Base-by-base conservation (phyloP, 148 eudicot species). In the Chenopodium suecicum region DNA sequence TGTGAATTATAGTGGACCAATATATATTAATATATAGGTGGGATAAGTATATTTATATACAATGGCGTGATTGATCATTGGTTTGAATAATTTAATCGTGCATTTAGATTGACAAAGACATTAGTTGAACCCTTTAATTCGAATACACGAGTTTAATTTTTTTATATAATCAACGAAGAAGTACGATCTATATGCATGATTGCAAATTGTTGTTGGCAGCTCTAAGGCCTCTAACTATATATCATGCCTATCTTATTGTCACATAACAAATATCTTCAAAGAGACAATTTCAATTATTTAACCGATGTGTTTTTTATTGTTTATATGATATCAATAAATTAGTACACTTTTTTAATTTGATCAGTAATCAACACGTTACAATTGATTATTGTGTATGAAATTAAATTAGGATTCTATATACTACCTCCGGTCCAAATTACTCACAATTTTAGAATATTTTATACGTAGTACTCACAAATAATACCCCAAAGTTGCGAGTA, bases 131-230 rank as follows among this genome's bases (percentile, higher is more conserved):
- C 54, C 14, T 50, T 50, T 50, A 50, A 50, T 50, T 10, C 54
- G 54, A 50, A 4, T 50, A 11, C 16, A 2, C 12, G 12, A 50
- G 54, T 10, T 50, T 50, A 12, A 50, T 41, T 12, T 50, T 50
- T 50, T 50, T 50, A 23, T 48, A 50, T 11, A 50, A 9, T 10
- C 14, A 50, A 50, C 14, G 16, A 50, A 50, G 54, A 50, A n/a
- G 67, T 63, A 20, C 9, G 1, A 25, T 12, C 68, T 27, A 5
- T 41, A 9, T 64, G 68, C 68, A 64, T 64, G 68, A 64, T 64
- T 64, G 68, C 32, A 64, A 64, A 64, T n/a, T 64, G 32, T 64
- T 64, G 68, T 25, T 64, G 68, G 68, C 68, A 64, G 14, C 68
- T 64, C 31, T 41, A 41, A 41, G 44, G 44, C 44, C 44, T 41